A percentile compares a stretch with the other conserved stretches of the same genome.
phyloP scores from a whole-genome alignment of 2,329 filamentous ascomycete species.

The Cytospora paraplurivora region DNA sequence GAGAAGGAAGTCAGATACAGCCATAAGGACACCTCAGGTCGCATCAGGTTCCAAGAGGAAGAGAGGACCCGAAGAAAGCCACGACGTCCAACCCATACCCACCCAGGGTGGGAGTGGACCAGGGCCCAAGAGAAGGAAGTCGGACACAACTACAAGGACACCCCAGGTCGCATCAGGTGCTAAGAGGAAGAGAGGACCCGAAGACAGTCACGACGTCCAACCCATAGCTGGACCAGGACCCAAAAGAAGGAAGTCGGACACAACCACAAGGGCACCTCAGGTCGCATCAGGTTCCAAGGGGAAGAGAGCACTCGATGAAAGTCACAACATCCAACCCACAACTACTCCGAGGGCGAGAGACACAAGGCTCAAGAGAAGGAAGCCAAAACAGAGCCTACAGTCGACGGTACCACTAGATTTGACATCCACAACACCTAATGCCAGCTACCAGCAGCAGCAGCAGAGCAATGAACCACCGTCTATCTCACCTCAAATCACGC shows the following conservation, averaged over 20 bases:
- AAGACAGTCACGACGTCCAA: not conserved
- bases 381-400: not conserved
- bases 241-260: not conserved
- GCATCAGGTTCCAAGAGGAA: not conserved
- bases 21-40: not conserved
- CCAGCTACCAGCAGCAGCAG: too few relatives aligned
- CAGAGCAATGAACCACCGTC: too few relatives aligned
- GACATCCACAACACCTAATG: too few relatives aligned
- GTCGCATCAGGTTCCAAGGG: not conserved
- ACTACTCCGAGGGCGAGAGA: not conserved
- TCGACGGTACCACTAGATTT: too few relatives aligned
- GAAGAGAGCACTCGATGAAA: not conserved
- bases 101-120: too few relatives aligned
- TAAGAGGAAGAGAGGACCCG: not conserved
- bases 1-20: not conserved
- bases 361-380: not conserved
- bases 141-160: not conserved
- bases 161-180: not conserved
- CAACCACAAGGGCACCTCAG: not conserved
- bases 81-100: not conserved
- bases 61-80: not conserved
- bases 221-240: too few relatives aligned
- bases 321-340: too few relatives aligned
- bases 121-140: not conserved
- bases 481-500: not conserved